Base-by-base conservation (phyloP, 148 eudicot species). In the Camellia sinensis region DNA sequence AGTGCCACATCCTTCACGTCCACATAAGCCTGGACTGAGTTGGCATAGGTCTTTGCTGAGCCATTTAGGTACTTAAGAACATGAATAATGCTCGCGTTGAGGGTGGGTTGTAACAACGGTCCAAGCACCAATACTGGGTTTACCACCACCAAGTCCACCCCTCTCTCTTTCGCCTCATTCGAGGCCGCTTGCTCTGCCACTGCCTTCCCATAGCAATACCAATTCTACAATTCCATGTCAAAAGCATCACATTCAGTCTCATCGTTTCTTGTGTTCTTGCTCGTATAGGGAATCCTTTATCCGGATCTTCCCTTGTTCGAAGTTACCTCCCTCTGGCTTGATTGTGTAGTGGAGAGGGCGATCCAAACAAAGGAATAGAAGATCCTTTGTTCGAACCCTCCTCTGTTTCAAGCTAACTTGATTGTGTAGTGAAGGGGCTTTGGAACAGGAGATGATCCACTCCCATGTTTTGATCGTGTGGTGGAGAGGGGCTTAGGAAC, bases 121-220 rank as follows among this genome's bases (percentile, higher is more conserved):
- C 99, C 99, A 22, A 92, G 84, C 73, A 91, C 97, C 74, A 95
- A 44, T 22, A 93, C 99, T n/a, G 99, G 99, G 81, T 87, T 91
- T 3, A 95, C 84, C 60, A 86, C 94, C 74, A 90, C 97, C n/a
- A 95, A 29, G 68, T 95, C 95, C 46, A 95, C 97, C 60, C 90
- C 94, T 72, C 76, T 85, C 82, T 89, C 93, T 80, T 85, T 89
- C 9, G 97, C 99, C 82, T 50, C 86, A 65, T 93, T 90, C 88
- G 92, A 89, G 3, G 97, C 99, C 8, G 92, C 91, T 61, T 91
- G 89, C 84, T 95, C 99, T 0, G 97, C 99, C 85, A 93, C 97
- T 18, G 91, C 86, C 86, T 95, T 95, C 14, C 97, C 97, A 29
- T 95, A 95, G 85, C 99, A 95, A 69, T 95, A 95, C 99, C 99